Percentiles rank a stretch among this genome's conserved stretches.
Evolutionary conservation across 2,329 filamentous ascomycete species (phyloP).

Genomic region (Fusarium nurragi): DNA sequence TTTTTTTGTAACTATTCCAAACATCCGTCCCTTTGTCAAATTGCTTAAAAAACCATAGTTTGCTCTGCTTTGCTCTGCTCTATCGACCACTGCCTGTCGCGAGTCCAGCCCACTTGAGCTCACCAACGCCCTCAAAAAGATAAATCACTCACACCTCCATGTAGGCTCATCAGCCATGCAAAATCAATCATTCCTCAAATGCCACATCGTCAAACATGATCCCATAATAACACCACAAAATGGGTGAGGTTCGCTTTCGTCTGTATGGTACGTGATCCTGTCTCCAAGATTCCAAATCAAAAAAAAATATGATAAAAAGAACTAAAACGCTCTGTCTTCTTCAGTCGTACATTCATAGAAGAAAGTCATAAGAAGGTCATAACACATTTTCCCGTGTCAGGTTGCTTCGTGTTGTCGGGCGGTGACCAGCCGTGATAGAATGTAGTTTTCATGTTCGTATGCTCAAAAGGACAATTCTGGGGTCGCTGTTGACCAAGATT

Average conservation of each 20-base stretch:
- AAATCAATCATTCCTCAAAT: conserved; percentile 44
- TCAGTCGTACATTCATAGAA: conserved; percentile 56
- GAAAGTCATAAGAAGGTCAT: conserved; percentile 52
- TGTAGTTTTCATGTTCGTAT: conserved; percentile 43
- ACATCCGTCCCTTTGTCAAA: conserved; percentile 36
- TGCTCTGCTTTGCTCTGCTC: conserved; percentile 38
- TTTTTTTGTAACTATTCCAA: conserved; percentile 44
- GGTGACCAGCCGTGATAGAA: conserved; percentile 50
- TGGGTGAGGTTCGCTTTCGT: conserved; percentile 38
- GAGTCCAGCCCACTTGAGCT: conserved; percentile 47
- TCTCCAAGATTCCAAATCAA: conserved; percentile 26
- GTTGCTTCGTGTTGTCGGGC: conserved; percentile 47
- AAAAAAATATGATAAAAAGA: conserved; percentile 43
- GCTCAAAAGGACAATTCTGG: conserved; percentile 40
- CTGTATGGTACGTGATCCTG: conserved; percentile 38
- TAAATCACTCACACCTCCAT: conserved; percentile 42
- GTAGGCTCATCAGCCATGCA: conserved; percentile 43
- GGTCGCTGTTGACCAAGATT: conserved; percentile 47
- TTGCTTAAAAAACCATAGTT: conserved; percentile 34
- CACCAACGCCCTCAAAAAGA: conserved; percentile 43
- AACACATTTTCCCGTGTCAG: conserved; percentile 49
- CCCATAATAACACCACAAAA: conserved; percentile 43
- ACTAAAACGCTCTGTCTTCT: conserved; percentile 49
- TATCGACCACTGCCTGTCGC: conserved; percentile 32
- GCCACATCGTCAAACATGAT: conserved; percentile 47